Percentiles rank a stretch among this genome's conserved stretches.
Conservation (phyloP, 306 rosid species). For the Quercus alba region DNA sequence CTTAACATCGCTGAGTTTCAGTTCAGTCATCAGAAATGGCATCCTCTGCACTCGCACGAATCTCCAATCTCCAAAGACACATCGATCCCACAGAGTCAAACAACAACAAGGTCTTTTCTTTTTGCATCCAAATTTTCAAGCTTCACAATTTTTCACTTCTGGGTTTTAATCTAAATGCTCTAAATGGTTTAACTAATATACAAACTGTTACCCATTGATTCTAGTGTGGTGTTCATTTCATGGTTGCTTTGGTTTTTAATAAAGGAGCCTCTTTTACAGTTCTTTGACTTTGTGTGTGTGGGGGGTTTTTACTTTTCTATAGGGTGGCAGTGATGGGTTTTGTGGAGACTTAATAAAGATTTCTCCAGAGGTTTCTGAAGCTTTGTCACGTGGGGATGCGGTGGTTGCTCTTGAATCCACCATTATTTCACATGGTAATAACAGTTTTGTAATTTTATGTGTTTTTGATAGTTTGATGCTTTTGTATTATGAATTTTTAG, state of each 20-base stretch:
- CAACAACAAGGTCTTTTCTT: slow-evolving; percentile 18
- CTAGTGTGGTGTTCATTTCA: not conserved
- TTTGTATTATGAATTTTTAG: not conserved
- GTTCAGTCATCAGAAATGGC: slow-evolving; percentile 19
- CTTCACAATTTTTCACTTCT: not conserved
- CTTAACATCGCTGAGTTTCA: not conserved
- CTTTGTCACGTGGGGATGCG: slow-evolving; percentile 61
- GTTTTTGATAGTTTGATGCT: not conserved
- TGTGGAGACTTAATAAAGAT: slow-evolving; percentile 45
- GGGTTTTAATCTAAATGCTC: not conserved
- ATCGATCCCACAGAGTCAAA: slow-evolving; percentile 25
- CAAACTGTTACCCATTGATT: not conserved
- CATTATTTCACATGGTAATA: slow-evolving; percentile 78
- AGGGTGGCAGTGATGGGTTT: slow-evolving; percentile 10
- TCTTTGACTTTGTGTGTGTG: not conserved
- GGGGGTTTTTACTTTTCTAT: slow-evolving; percentile 6
- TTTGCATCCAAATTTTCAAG: not conserved
- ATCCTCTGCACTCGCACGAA: slow-evolving; percentile 51
- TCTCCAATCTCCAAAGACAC: slow-evolving; percentile 57
- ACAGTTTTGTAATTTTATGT: not conserved
- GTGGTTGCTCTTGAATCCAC: slow-evolving; percentile 95
- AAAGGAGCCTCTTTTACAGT: not conserved
- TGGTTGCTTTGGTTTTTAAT: not conserved
- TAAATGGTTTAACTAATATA: not conserved
- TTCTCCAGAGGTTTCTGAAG: slow-evolving; percentile 75